Evolutionary conservation across 1,284 basidiomycete species (phyloP), one percentile per base, ranked within the genome.

Genomic region (Anthracocystis panici-leucophaei): DNA sequence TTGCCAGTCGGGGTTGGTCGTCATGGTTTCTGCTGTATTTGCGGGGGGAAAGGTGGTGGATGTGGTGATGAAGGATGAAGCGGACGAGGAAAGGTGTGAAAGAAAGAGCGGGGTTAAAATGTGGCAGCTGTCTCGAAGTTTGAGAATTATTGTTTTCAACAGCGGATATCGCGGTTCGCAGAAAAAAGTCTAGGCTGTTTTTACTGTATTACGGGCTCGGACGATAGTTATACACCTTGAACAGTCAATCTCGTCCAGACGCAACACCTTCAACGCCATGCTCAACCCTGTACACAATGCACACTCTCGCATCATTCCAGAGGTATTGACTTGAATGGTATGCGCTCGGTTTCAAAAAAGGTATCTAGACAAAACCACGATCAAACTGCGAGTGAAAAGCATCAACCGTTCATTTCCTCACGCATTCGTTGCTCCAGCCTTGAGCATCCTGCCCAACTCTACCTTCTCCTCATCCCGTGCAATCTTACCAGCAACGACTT

Each of bases 401-500:
- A 27, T 27, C 27, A 7, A 3, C 27, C 27, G 7, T 27, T 27
- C 4, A 27, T 27, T 6, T 18, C 16, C 5, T 60, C 59, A 41
- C 44, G 35, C 62, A 7, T 46, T 41, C 5, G 16, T 44, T 6
- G 55, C 70, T n/a, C 70, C 74, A 55, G 66, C 40, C 27, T 77
- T 77, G 29, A 73, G 25, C 14, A 35, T 35, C 41, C 31, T 64
- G 5, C 74, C 74, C 40, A 33, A 20, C 10, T 61, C 50, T 1
- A 77, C 62, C 41, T 64, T 68, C 2, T 73, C 70, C 5, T 66
- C 58, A 16, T 77, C 63, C 27, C 65, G 52, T 7, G 46, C 60
- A 7, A 78, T 51, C 25, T 67, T 64, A 1, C 76, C 76, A 1
- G 63, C 49, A 16, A 71, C n/a, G 14, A 78, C 50, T 51, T 71